Evolutionary conservation across 2,329 filamentous ascomycete species (phyloP).

Genomic region (Sarocladium brachiariae): DNA sequence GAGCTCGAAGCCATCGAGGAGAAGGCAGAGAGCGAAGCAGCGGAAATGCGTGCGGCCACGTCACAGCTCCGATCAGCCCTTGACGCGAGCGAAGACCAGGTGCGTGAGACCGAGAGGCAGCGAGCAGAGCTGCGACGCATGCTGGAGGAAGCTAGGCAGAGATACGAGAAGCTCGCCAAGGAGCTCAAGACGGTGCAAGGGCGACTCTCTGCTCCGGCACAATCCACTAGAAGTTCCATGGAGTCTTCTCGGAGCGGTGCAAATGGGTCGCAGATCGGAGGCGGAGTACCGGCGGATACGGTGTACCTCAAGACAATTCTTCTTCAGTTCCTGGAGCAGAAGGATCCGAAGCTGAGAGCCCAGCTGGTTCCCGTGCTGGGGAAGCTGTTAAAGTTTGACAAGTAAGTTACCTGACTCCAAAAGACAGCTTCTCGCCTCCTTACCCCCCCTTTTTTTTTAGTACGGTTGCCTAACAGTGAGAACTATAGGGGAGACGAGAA

Average conservation of each 20-base stretch:
- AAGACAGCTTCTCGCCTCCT: too few relatives aligned
- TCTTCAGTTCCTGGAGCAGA: conserved; percentile 74
- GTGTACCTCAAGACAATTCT: conserved; percentile 76
- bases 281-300: conserved; percentile 34
- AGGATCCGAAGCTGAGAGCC: conserved; percentile 66
- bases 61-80: conserved; percentile 70
- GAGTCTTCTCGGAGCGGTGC: conserved; percentile 30
- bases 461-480: neutral
- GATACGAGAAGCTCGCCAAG: conserved; percentile 74
- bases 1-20: conserved; percentile 68
- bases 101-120: conserved; percentile 77
- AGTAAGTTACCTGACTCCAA: conserved; percentile 45
- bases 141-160: conserved; percentile 69
- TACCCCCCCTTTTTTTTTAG: too few relatives aligned
- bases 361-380: conserved; percentile 73
- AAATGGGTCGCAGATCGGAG: conserved; percentile 21
- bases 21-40: conserved; percentile 63
- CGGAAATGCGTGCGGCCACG: conserved; percentile 71
- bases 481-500: conserved; percentile 59
- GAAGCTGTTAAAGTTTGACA: conserved; percentile 70
- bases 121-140: conserved; percentile 66
- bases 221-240: conserved; percentile 36
- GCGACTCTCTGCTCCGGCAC: conserved; percentile 34
- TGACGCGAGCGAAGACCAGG: conserved; percentile 81
- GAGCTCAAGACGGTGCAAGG: conserved; percentile 48